These are phyloP conservation scores for Yarrowia osloensis DNA, from an alignment of 805 yeast species.

Conservation along the genomic window DNA sequence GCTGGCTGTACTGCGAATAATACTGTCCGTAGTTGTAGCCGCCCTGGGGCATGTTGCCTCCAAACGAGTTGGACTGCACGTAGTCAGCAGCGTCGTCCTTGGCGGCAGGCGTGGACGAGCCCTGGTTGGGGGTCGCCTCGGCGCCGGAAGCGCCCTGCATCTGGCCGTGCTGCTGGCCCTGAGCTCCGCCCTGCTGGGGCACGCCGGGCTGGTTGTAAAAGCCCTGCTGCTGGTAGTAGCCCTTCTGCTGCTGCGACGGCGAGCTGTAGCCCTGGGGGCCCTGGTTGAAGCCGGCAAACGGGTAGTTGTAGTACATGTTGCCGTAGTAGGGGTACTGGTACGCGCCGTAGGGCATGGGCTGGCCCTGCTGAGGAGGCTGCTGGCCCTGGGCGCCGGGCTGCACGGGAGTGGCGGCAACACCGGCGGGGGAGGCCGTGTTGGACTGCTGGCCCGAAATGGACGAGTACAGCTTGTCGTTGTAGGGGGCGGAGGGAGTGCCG, in stretches of 20 bases:
- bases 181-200: constrained; percentile 5
- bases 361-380: constrained; percentile 30
- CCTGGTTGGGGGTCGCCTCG: constrained; percentile 1
- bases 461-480: constrained; percentile 29
- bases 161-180: constrained; percentile 20
- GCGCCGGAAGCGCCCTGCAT: neutral
- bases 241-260: constrained; percentile 26
- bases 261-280: constrained; percentile 29
- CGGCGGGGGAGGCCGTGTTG: constrained; percentile 31
- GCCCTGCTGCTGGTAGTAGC: constrained; percentile 31
- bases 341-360: constrained; percentile 23
- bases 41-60: constrained; percentile 30
- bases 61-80: constrained; percentile 10
- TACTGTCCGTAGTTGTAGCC: constrained; percentile 31
- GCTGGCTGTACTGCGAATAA: constrained; percentile 30
- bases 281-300: constrained; percentile 26
- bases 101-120: constrained; percentile 3
- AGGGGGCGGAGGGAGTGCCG: constrained; percentile 22
- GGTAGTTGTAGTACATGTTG: constrained; percentile 31
- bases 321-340: constrained; percentile 31
- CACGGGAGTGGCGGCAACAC: constrained; percentile 28
- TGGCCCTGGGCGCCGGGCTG: constrained; percentile 24
- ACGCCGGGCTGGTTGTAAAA: constrained; percentile 25
- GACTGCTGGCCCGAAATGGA: constrained; percentile 26
- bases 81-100: constrained; percentile 15